phyloP scores from a whole-genome alignment of 331 rosid genomes.

The Acacia pycnantha region DNA sequence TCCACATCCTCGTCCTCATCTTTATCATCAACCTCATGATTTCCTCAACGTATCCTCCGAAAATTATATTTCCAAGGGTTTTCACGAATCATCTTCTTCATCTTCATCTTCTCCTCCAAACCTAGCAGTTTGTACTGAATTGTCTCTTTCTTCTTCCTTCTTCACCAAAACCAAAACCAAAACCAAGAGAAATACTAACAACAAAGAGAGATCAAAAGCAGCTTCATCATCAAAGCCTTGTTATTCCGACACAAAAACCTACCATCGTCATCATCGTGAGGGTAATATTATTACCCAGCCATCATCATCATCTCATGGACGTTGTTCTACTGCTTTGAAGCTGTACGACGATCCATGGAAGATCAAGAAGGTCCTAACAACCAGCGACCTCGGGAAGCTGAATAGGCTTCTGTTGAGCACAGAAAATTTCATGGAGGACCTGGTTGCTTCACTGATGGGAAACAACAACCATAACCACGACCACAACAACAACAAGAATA shows the following conservation, averaged over 20 bases:
- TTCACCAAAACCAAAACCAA: neutral
- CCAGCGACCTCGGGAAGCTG: slow-evolving; percentile 34
- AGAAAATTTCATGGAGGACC: neutral
- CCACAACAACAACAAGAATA: neutral
- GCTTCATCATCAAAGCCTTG: neutral
- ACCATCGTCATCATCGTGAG: neutral
- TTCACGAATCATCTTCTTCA: neutral
- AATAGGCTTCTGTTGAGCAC: slow-evolving; percentile 26
- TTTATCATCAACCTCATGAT: neutral
- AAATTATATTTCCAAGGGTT: neutral
- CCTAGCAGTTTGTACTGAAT: neutral
- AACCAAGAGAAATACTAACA: neutral
- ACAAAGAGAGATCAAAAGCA: neutral
- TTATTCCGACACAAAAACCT: neutral
- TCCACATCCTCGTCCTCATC: neutral
- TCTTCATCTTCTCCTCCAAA: neutral
- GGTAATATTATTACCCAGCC: neutral
- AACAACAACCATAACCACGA: too few relatives aligned
- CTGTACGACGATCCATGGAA: slow-evolving; percentile 37
- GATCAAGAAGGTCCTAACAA: slow-evolving; percentile 33
- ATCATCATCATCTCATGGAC: neutral
- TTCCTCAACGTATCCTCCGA: neutral
- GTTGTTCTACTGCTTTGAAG: neutral
- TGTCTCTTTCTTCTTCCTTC: neutral
- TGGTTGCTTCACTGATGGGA: neutral